Evolutionary conservation across 1,284 basidiomycete genomes (phyloP).

Genomic region (Cutaneotrichosporon dermatis): DNA sequence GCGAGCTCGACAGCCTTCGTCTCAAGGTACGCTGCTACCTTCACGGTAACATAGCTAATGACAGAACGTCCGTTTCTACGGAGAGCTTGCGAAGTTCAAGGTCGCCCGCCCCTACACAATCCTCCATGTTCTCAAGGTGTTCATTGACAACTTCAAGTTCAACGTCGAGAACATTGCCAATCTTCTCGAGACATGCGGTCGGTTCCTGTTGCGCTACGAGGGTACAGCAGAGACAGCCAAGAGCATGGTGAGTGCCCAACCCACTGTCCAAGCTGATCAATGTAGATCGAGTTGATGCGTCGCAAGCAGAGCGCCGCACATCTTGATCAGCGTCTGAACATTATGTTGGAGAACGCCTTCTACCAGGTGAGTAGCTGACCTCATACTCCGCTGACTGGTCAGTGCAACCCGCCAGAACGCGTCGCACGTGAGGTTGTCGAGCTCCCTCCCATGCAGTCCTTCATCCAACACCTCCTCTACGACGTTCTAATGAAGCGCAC

Average conservation of each 20-base stretch:
- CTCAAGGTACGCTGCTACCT: conserved; percentile 60
- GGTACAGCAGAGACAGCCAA: conserved; percentile 78
- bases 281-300: conserved; percentile 86
- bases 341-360: conserved; percentile 95
- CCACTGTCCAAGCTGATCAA: background rate
- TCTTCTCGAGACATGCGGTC: conserved; percentile 87
- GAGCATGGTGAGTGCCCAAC: conserved; percentile 25
- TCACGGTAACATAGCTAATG: background rate
- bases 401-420: conserved; percentile 97
- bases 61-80: conserved; percentile 83
- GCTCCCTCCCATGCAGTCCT: conserved; percentile 82
- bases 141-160: conserved; percentile 87
- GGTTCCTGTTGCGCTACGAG: conserved; percentile 82
- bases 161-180: conserved; percentile 93
- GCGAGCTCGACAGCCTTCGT: conserved; percentile 77
- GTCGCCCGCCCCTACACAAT: conserved; percentile 91
- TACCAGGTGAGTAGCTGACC: conserved; percentile 66
- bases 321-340: conserved; percentile 80
- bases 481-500: conserved; percentile 86
- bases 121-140: conserved; percentile 93
- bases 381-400: conserved; percentile 2
- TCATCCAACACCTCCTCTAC: conserved; percentile 87
- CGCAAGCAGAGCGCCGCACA: conserved; percentile 90
- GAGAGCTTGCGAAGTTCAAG: conserved; percentile 90
- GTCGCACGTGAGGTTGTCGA: conserved; percentile 75